Conservation (phyloP, 2,329 filamentous ascomycete genomes). For the Orbilia ellipsospora region DNA sequence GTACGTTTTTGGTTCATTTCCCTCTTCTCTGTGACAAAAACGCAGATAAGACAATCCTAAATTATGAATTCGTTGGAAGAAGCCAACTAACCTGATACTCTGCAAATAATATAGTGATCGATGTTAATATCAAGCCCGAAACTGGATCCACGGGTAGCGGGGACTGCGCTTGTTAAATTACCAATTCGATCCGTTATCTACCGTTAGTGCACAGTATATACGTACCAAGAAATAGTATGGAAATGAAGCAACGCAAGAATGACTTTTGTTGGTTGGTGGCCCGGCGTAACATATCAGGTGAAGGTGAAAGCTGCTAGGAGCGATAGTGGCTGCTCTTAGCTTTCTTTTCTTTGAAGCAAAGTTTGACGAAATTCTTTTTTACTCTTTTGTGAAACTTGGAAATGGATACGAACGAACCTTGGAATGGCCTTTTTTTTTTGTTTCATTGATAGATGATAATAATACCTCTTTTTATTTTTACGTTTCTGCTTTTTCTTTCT, state of each 20-base stretch:
- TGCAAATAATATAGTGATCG: slow-evolving; percentile 77
- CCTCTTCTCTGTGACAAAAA: slow-evolving; percentile 4
- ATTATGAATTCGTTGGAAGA: slow-evolving; percentile 72
- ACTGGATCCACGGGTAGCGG: slow-evolving; percentile 76
- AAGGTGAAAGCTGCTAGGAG: too few species aligned
- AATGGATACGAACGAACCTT: slow-evolving; percentile 1
- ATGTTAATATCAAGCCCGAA: slow-evolving; percentile 79
- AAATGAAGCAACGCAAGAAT: neutral
- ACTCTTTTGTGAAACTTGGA: neutral
- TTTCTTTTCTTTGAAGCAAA: slow-evolving; percentile 20
- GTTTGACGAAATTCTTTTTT: slow-evolving; percentile 6
- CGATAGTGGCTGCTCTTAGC: neutral
- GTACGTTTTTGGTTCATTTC: slow-evolving; percentile 66
- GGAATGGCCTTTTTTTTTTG: slow-evolving; percentile 26
- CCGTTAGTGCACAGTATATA: neutral
- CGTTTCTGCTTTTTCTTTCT: slow-evolving; percentile 20
- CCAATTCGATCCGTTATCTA: too few species aligned
- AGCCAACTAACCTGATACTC: slow-evolving; percentile 26
- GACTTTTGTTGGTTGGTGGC: too few species aligned
- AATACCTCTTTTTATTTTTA: slow-evolving; percentile 30
- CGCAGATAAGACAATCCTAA: slow-evolving; percentile 61
- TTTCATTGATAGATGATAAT: slow-evolving; percentile 40
- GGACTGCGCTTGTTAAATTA: slow-evolving; percentile 73
- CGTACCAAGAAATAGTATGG: neutral
- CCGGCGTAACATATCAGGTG: too few species aligned